Percentiles rank a stretch among this genome's conserved stretches.
Evolutionary conservation across 1,284 basidiomycete genomes (phyloP).

Genomic region (Ceratorhiza oryzae-sativae): DNA sequence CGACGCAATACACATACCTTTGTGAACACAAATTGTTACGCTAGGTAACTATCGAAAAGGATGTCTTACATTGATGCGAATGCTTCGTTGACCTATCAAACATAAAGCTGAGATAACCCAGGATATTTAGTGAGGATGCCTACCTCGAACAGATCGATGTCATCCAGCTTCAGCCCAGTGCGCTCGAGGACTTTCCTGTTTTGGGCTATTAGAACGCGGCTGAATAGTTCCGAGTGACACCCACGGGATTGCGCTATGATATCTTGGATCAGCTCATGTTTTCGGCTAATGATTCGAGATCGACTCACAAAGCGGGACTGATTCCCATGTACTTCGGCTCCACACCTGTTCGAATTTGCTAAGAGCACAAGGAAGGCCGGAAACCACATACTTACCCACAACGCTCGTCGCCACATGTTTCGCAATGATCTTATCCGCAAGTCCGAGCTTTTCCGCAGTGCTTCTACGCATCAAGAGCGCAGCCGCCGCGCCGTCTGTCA

Average conservation of each 20-base stretch:
- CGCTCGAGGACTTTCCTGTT: slow-evolving; percentile 53
- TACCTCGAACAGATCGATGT: slow-evolving; percentile 50
- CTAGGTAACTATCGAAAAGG: not conserved
- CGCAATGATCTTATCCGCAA: slow-evolving; percentile 74
- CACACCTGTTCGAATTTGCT: slow-evolving; percentile 49
- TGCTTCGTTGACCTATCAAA: slow-evolving; percentile 74
- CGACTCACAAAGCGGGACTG: slow-evolving; percentile 54
- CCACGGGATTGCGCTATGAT: slow-evolving; percentile 56
- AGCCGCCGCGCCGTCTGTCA: slow-evolving; percentile 94
- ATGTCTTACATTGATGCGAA: slow-evolving; percentile 62
- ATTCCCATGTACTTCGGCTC: slow-evolving; percentile 58
- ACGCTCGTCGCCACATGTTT: slow-evolving; percentile 72
- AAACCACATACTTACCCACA: slow-evolving; percentile 64
- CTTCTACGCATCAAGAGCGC: slow-evolving; percentile 87
- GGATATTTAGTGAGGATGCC: not conserved
- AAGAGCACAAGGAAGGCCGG: not conserved
- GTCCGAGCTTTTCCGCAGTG: slow-evolving; percentile 81
- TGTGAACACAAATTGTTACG: not conserved
- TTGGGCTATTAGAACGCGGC: not conserved
- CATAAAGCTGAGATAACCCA: not conserved
- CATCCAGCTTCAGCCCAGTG: slow-evolving; percentile 52
- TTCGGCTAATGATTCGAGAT: slow-evolving; percentile 46
- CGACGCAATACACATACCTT: slow-evolving; percentile 80
- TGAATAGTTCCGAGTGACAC: not conserved
- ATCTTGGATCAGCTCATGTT: too few relatives aligned